Conservation (phyloP, 192 early-diverging fungal genomes). For the Coemansia sp. region DNA sequence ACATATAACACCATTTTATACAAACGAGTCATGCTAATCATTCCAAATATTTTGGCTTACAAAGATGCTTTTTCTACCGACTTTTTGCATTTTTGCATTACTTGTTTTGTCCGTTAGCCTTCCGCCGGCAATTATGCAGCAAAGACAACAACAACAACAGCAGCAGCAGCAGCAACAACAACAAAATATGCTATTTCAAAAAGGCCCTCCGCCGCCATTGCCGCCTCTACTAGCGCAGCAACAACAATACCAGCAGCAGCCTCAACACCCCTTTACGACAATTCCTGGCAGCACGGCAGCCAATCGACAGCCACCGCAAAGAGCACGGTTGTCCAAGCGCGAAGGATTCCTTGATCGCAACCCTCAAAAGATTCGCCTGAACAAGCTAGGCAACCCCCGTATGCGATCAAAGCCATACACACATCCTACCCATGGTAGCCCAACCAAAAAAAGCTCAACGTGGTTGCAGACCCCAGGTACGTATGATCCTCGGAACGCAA, state of each 20-base stretch:
- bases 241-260: no score
- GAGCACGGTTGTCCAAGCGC: conserved; percentile 11
- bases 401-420: conserved; percentile 7
- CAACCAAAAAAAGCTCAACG: background rate
- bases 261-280: background rate
- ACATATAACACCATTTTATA: background rate
- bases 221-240: background rate
- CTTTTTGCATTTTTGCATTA: background rate
- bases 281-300: background rate
- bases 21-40: no score
- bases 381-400: conserved; percentile 6
- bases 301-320: background rate
- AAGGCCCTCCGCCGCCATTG: background rate
- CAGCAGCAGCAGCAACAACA: conserved; percentile 8
- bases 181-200: background rate
- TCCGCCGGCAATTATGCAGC: background rate
- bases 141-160: conserved; percentile 5
- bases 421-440: background rate
- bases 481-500: background rate
- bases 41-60: no score
- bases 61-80: background rate
- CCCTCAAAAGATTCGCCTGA: conserved; percentile 19
- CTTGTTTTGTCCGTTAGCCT: background rate
- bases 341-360: conserved; percentile 23
- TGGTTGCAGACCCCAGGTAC: background rate